These are phyloP conservation scores for Magnaporthales sp. DNA, from an alignment of 2,329 filamentous ascomycete species.

Conservation along the genomic window DNA sequence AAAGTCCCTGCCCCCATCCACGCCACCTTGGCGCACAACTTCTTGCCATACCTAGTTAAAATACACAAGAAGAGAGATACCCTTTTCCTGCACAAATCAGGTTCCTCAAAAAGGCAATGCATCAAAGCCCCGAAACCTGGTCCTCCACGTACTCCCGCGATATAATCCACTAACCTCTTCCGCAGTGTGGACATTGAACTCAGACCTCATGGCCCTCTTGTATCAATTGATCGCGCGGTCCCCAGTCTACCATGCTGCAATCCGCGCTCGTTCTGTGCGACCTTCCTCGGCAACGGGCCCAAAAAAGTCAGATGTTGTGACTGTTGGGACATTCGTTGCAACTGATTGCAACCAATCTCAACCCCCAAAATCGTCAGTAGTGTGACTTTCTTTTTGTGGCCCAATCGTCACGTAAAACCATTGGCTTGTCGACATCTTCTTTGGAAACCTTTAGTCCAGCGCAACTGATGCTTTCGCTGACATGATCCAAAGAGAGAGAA, in stretches of 20 bases:
- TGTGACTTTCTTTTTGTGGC: not conserved
- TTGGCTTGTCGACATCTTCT: not conserved
- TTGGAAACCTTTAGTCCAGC: not conserved
- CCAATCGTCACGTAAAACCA: not conserved
- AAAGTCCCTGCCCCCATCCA: not conserved
- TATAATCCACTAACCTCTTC: not conserved
- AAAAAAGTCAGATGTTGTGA: not conserved
- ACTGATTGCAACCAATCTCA: not conserved
- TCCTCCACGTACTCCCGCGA: not conserved
- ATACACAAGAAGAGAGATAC: not conserved
- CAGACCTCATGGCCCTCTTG: slow-evolving; percentile 1
- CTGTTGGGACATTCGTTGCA: not conserved
- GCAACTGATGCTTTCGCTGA: not conserved
- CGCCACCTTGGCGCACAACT: not conserved
- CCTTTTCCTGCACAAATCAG: not conserved
- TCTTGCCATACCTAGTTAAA: not conserved
- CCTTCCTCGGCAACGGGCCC: not conserved
- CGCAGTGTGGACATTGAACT: not conserved
- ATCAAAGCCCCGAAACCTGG: not conserved
- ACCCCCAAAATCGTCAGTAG: not conserved
- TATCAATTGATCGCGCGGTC: not conserved
- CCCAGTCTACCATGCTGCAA: not conserved
- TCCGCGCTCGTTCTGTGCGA: not conserved
- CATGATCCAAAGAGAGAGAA: not conserved
- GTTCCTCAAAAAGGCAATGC: not conserved